Base-by-base conservation (phyloP, 441 rosid genomes). In the Viola pubescens region DNA sequence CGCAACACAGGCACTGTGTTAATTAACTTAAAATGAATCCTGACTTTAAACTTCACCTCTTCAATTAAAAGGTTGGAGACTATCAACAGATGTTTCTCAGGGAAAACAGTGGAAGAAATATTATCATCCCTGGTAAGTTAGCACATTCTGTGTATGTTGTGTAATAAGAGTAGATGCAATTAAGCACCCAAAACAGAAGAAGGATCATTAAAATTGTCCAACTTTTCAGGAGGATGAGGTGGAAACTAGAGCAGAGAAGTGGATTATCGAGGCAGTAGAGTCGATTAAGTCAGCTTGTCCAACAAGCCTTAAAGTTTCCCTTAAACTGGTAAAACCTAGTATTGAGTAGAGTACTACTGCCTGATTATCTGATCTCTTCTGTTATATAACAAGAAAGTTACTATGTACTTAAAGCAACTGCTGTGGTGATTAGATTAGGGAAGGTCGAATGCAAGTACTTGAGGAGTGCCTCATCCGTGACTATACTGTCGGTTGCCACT, bases 31-130 rank as follows among this genome's bases (percentile, higher is more conserved):
- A 9, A 12, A 19, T 51, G 0, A n/a, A 7, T 9, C n/a, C 54
- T 51, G 12, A 9, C 9, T 51, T 51, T 19, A 38, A 52, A 52
- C 37, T 5, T 2, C n/a, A 26, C 34, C 34, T 14, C 16, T 4
- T 1, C 54, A 5, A 5, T 13, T 14, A 52, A 13, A n/a, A 73
- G 85, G 46, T 63, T 75, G 70, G 65, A 67, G 56, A 57, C 54
- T 11, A 51, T 81, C 7, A 73, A 77, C 55, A 58, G 59, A 64
- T 81, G 80, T 50, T 81, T 81, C 70, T 73, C 82, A 0, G 58
- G 59, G 40, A 56, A 61, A 41, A 62, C 74, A 0, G 73, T 71
- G 46, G 80, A 81, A 55, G 81, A 69, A 26, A 77, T 71, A 50
- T 11, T 77, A 14, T 26, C 52, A 7, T 60, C 74, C 0, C 71